Percentiles rank a stretch among this genome's conserved stretches.
Evolutionary conservation across 345 rosid species (phyloP).

Genomic region (Euphorbia tirucalli): DNA sequence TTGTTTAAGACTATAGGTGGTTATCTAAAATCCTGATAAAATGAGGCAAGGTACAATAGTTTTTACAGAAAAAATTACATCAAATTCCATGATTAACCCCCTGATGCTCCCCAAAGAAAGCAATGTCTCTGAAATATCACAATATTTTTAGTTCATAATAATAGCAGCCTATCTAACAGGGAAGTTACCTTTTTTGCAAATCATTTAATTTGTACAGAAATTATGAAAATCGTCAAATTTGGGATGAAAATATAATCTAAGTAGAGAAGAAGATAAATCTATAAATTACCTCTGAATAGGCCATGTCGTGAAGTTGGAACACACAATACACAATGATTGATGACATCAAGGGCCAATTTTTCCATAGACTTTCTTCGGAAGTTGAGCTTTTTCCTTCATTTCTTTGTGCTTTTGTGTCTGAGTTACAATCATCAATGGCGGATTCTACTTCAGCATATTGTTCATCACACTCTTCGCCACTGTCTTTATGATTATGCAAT

Average conservation of each 20-base stretch:
- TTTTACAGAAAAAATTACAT: no score
- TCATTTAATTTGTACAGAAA: not conserved
- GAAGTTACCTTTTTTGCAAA: not conserved
- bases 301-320: constrained; percentile 93
- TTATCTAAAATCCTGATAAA: no score
- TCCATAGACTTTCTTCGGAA: constrained; percentile 45
- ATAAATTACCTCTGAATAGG: constrained; percentile 71
- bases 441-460: constrained; percentile 20
- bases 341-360: constrained; percentile 91
- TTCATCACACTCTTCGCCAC: constrained; percentile 11
- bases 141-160: not conserved
- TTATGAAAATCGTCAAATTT: not conserved
- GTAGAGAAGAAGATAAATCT: not conserved
- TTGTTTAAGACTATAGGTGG: no score
- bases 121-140: no score
- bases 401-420: not conserved
- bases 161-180: not conserved
- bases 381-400: constrained; percentile 16
- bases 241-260: not conserved
- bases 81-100: no score
- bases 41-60: no score
- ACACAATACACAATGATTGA: constrained; percentile 78
- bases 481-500: constrained; percentile 39
- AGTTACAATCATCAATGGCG: not conserved
- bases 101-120: no score